A percentile compares a stretch with the other conserved stretches of the same genome.
Evolutionary conservation across 2,329 filamentous ascomycete genomes (phyloP).

Genomic region (Cadophora sp.): DNA sequence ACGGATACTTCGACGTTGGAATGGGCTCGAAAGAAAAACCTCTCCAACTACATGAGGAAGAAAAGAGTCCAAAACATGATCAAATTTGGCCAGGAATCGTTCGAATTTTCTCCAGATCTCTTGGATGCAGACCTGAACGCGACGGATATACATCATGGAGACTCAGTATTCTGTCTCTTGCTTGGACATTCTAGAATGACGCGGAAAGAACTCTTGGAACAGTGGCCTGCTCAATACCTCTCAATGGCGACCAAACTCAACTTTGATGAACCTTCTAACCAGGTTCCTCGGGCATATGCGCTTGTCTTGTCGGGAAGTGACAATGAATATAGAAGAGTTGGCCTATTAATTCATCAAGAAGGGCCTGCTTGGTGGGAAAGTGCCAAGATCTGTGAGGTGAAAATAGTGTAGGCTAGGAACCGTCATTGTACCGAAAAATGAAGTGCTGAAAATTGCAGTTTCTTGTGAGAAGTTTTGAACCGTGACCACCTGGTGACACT

Average conservation of each 20-base stretch:
- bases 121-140: neutral
- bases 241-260: neutral
- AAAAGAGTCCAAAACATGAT: neutral
- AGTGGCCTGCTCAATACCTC: neutral
- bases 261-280: neutral
- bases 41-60: neutral
- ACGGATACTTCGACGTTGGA: neutral
- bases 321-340: neutral
- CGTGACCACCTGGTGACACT: neutral
- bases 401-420: neutral
- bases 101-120: neutral
- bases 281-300: neutral
- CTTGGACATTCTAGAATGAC: neutral
- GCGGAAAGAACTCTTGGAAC: neutral
- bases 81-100: neutral
- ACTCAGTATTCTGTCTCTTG: neutral
- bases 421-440: neutral
- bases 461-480: too few relatives aligned
- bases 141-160: neutral
- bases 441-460: too few relatives aligned
- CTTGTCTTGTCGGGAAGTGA: neutral
- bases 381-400: neutral
- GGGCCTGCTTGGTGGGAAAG: neutral
- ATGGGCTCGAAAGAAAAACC: neutral
- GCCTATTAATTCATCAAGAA: neutral